Evolutionary conservation across 768 basidiomycete genomes (phyloP), one percentile per base, ranked within the genome.

Genomic region (Phlebiopsis flavidoalba): DNA sequence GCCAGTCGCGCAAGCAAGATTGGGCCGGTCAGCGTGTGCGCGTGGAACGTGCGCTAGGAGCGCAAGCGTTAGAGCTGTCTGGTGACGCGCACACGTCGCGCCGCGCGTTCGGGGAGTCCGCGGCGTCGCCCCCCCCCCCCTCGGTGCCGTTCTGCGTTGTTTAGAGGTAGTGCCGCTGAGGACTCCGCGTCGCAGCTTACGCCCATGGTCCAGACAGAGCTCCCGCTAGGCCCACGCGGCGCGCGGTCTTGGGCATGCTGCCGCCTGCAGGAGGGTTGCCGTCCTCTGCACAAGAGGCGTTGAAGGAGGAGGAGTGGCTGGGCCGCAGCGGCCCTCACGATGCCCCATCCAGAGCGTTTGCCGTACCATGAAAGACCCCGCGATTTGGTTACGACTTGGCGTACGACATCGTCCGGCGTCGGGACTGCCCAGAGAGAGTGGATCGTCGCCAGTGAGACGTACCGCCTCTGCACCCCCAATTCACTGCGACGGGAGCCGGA

Each of bases 321-420:
- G 19, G 86, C 35, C 83, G n/a, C n/a, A n/a, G n/a, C n/a, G 76
- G 8, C 88, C 87, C 68, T 90, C 88, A 58, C n/a, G n/a, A 90
- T 88, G 0, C 89, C n/a, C 88, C 77, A 85, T 81, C 1, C 88
- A 88, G 24, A 86, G n/a, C 70, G 60, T 75, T 83, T 55, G n/a
- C n/a, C 88, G 73, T 57, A 87, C n/a, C 78, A 62, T 81, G 80
- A 45, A 69, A n/a, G n/a, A n/a, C n/a, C n/a, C 46, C 43, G 45
- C 11, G 57, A 55, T 46, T 45, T 40, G n/a, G 54, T 43, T n/a
- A n/a, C 14, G 54, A 55, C 54, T 26, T 55, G 14, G 54, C 21
- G 40, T 40, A n/a, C 37, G 10, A 36, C 15, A 1, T 45, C 54
- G 40, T 43, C n/a, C 54, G 8, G 53, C 11, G 8, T 50, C 67